A percentile compares a stretch with the other conserved stretches of the same genome.
These are phyloP conservation scores for Saussurea involucrata DNA, from an alignment of 129 eudicot species.

Conservation along the genomic window DNA sequence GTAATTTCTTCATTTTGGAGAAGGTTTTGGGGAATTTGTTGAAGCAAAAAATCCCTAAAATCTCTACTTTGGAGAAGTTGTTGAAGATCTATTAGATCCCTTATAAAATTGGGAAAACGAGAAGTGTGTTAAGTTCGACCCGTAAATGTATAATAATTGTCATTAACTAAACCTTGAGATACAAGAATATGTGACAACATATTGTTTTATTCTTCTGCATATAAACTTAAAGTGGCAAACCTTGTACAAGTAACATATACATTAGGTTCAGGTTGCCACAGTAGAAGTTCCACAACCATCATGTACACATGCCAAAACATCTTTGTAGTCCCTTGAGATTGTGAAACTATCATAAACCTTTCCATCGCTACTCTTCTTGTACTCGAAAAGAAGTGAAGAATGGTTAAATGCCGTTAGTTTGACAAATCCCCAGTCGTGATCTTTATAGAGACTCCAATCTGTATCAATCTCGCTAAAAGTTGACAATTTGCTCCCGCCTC, in stretches of 20 bases:
- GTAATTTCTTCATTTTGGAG: too few species aligned
- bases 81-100: too few species aligned
- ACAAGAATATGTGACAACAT: neutral
- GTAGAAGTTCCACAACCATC: constrained; percentile 52
- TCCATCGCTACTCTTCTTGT: constrained; percentile 72
- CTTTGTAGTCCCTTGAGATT: constrained; percentile 70
- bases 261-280: constrained; percentile 18
- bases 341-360: constrained; percentile 60
- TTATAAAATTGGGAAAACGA: too few species aligned
- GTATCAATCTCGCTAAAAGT: constrained; percentile 37
- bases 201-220: neutral
- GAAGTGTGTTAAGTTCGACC: neutral
- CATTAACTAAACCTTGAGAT: neutral
- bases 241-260: neutral
- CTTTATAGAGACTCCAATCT: constrained; percentile 56
- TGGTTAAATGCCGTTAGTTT: constrained; percentile 69
- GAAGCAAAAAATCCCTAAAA: too few species aligned
- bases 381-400: constrained; percentile 62
- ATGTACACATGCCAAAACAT: constrained; percentile 57
- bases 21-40: too few species aligned
- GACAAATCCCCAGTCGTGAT: constrained; percentile 58
- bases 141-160: neutral
- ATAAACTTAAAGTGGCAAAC: neutral
- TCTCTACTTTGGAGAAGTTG: too few species aligned
- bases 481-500: constrained; percentile 59